A percentile compares a stretch with the other conserved stretches of the same genome.
Evolutionary conservation across 108 stramenopile species (phyloP).

Genomic region (Pseudonitzschia pungens): DNA sequence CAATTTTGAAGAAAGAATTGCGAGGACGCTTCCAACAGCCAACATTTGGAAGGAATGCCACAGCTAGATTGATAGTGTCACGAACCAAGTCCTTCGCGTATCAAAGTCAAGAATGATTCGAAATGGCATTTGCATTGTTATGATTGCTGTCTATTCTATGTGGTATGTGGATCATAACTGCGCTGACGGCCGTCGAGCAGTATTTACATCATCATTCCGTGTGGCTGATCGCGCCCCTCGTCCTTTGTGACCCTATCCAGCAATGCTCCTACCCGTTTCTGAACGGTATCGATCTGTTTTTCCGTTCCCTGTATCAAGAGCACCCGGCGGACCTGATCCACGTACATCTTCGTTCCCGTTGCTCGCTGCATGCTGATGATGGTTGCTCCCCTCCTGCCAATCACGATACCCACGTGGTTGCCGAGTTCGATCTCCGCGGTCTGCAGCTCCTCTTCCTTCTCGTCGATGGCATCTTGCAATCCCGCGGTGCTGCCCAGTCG

Average conservation of each 20-base stretch:
- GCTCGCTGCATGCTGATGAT: constrained; percentile 89
- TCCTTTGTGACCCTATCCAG: constrained; percentile 75
- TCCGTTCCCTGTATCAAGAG: constrained; percentile 87
- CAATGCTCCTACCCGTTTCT: constrained; percentile 78
- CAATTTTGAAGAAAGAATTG: too few relatives aligned
- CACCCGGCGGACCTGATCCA: constrained; percentile 81
- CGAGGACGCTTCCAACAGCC: too few relatives aligned
- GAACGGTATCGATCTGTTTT: constrained; percentile 80
- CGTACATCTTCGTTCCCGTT: constrained; percentile 90
- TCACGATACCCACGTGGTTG: constrained; percentile 91
- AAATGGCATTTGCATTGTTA: constrained; percentile 4
- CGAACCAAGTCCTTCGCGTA: background rate
- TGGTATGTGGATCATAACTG: constrained; percentile 4
- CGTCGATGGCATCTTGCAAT: constrained; percentile 60
- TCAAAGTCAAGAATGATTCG: background rate
- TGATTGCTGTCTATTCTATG: constrained; percentile 8
- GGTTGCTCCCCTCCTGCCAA: constrained; percentile 84
- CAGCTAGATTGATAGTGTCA: background rate
- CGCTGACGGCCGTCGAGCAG: background rate
- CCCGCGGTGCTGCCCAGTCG: constrained; percentile 79
- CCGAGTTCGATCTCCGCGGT: constrained; percentile 87
- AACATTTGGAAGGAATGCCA: background rate
- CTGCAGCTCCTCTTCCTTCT: constrained; percentile 58
- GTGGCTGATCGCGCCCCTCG: constrained; percentile 25
- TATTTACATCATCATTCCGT: constrained; percentile 6